A percentile compares a stretch with the other conserved stretches of the same genome.
Conservation (phyloP, 495 filamentous ascomycete genomes). For the Poronia punctata region DNA sequence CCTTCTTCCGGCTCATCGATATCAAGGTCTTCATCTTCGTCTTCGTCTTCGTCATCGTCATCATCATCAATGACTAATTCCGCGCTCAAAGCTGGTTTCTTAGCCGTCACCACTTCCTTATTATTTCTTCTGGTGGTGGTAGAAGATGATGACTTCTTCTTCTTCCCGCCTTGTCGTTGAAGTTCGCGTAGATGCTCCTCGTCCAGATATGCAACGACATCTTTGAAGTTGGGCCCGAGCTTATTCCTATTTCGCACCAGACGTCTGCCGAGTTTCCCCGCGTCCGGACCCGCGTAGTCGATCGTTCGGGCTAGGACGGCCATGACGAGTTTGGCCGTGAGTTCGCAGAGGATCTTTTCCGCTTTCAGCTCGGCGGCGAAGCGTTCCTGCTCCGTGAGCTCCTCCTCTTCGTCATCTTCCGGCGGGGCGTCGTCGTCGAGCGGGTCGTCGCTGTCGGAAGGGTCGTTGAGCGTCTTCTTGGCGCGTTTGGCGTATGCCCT, state of each 20-base stretch:
- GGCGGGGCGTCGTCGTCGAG: slow-evolving; percentile 46
- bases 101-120: slow-evolving; percentile 39
- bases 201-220: slow-evolving; percentile 68
- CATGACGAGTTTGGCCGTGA: slow-evolving; percentile 75
- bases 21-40: slow-evolving; percentile 41
- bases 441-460: slow-evolving; percentile 61
- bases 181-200: slow-evolving; percentile 41
- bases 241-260: slow-evolving; percentile 58
- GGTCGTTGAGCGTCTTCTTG: slow-evolving; percentile 56
- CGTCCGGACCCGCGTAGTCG: slow-evolving; percentile 51
- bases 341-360: slow-evolving; percentile 76
- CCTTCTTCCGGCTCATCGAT: slow-evolving; percentile 46
- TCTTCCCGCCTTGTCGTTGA: slow-evolving; percentile 33
- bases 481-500: slow-evolving; percentile 64
- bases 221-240: slow-evolving; percentile 69
- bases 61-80: slow-evolving; percentile 43
- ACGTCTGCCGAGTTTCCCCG: slow-evolving; percentile 55
- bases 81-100: slow-evolving; percentile 36
- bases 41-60: slow-evolving; percentile 46
- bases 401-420: slow-evolving; percentile 56
- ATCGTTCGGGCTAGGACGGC: slow-evolving; percentile 66
- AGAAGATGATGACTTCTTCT: slow-evolving; percentile 27
- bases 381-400: slow-evolving; percentile 45
- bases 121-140: slow-evolving; percentile 39
- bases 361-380: slow-evolving; percentile 57